Percentiles rank a stretch among this genome's conserved stretches.
Evolutionary conservation across 1,139 yeast genomes (phyloP).

Genomic region (Geotrichum siamense): DNA sequence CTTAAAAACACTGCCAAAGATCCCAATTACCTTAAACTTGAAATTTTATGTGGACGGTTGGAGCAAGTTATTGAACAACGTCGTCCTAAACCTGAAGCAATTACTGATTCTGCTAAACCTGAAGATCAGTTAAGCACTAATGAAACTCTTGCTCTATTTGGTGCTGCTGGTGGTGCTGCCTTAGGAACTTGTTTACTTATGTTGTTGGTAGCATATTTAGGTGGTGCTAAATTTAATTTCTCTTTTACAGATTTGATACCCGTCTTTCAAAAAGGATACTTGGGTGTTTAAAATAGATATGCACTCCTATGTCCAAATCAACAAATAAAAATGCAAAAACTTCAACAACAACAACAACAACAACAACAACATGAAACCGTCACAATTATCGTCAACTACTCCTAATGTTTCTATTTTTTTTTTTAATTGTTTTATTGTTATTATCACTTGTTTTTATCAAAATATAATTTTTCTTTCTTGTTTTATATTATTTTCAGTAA

Average conservation of each 20-base stretch:
- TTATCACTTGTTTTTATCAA: too few species aligned
- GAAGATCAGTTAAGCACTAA: slow-evolving; percentile 18
- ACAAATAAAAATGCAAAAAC: too few species aligned
- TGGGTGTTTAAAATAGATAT: slow-evolving; percentile 15
- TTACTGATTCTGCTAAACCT: slow-evolving; percentile 10
- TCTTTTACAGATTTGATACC: slow-evolving; percentile 11
- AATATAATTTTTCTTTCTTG: too few species aligned
- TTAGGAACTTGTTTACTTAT: slow-evolving; percentile 24
- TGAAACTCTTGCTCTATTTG: slow-evolving; percentile 21
- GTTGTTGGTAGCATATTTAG: slow-evolving; percentile 26
- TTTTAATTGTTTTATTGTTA: too few species aligned
- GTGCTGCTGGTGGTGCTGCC: slow-evolving; percentile 22
- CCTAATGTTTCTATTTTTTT: too few species aligned
- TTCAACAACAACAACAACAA: too few species aligned
- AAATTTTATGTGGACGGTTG: slow-evolving; percentile 77
- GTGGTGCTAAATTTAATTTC: slow-evolving; percentile 25
- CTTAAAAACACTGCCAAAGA: slow-evolving; percentile 70
- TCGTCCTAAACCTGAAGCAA: slow-evolving; percentile 22
- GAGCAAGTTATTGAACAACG: slow-evolving; percentile 70
- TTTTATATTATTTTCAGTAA: too few species aligned
- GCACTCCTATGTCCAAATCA: too few species aligned
- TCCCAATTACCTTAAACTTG: slow-evolving; percentile 80
- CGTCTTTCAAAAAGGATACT: slow-evolving; percentile 12
- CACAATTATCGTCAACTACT: too few species aligned
- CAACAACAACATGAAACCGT: too few species aligned